Conservation (phyloP, 75 land plant genomes). For the Cupressus sempervirens region DNA sequence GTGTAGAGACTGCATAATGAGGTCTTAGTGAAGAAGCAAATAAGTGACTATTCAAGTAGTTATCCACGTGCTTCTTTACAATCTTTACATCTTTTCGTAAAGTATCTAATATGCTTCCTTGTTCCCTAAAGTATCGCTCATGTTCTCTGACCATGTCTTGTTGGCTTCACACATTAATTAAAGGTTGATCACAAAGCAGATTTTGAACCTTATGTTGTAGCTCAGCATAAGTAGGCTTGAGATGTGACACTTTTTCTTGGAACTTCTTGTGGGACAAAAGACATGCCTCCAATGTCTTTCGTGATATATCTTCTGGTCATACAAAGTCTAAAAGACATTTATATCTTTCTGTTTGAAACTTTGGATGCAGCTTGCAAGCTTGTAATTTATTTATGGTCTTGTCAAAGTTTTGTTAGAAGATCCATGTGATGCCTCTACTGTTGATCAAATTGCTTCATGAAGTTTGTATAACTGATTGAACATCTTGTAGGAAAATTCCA, state of each 20-base stretch:
- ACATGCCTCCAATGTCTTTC: constrained; percentile 63
- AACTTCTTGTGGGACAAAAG: constrained; percentile 70
- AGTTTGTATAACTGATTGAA: constrained; percentile 67
- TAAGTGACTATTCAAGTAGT: constrained; percentile 48
- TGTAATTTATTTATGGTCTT: constrained; percentile 64
- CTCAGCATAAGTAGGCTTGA: constrained; percentile 55
- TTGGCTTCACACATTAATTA: constrained; percentile 40
- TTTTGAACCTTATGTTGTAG: constrained; percentile 58
- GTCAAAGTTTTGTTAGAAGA: constrained; percentile 46
- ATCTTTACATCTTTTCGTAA: constrained; percentile 89
- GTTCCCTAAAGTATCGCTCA: constrained; percentile 60
- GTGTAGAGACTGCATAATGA: constrained; percentile 96
- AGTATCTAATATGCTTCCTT: constrained; percentile 83
- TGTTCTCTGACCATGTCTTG: constrained; percentile 62
- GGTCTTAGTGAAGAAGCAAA: constrained; percentile 83
- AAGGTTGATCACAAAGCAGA: constrained; percentile 33
- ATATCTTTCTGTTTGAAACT: constrained; percentile 44
- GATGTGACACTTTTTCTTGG: constrained; percentile 61
- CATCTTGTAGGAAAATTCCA: constrained; percentile 60
- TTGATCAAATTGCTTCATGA: constrained; percentile 54
- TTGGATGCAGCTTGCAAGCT: constrained; percentile 66
- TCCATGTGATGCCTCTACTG: constrained; percentile 73
- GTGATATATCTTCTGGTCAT: constrained; percentile 49
- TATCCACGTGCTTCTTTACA: constrained; percentile 86
- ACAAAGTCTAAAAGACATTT: constrained; percentile 79